Percentiles rank a stretch among this genome's conserved stretches.
phyloP scores from a whole-genome alignment of 108 stramenopile species.

The Mayamaea pseudoterrestris region DNA sequence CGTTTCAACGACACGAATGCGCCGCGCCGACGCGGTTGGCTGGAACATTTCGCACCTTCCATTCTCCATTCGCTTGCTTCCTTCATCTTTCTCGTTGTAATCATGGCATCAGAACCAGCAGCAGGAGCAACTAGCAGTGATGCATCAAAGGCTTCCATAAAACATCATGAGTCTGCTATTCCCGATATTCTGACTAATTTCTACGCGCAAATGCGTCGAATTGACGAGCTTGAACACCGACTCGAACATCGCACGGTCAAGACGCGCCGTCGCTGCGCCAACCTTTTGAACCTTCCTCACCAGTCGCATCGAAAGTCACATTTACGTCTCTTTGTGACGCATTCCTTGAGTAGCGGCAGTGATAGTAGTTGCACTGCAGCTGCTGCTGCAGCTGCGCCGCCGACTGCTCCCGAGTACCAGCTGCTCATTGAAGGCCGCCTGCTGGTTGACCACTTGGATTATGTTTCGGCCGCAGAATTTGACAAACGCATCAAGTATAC shows the following conservation, averaged over 20 bases:
- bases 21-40: too few species aligned
- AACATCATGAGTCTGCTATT: conserved; percentile 2
- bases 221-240: conserved; percentile 51
- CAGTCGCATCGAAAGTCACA: conserved; percentile 42
- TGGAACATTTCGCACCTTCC: too few species aligned
- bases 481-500: conserved; percentile 20
- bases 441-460: conserved; percentile 54
- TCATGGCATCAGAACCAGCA: too few species aligned
- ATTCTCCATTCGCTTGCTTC: too few species aligned
- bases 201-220: conserved; percentile 13
- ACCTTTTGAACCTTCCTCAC: conserved; percentile 26
- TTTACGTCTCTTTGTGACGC: conserved; percentile 54
- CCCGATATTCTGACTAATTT: conserved; percentile 18
- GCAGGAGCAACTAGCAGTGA: too few species aligned
- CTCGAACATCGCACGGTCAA: conserved; percentile 41
- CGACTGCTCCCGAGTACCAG: conserved; percentile 18
- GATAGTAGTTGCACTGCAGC: background rate
- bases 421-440: conserved; percentile 65
- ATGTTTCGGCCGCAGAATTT: conserved; percentile 38
- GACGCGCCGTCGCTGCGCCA: conserved; percentile 38
- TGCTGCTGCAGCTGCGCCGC: background rate
- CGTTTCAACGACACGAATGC: too few species aligned
- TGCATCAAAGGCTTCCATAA: too few species aligned
- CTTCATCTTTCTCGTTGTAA: too few species aligned
- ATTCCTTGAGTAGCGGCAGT: conserved; percentile 10